A percentile compares a stretch with the other conserved stretches of the same genome.
phyloP scores from a whole-genome alignment of 208 protist genomes.

The Crithidia bombi region DNA sequence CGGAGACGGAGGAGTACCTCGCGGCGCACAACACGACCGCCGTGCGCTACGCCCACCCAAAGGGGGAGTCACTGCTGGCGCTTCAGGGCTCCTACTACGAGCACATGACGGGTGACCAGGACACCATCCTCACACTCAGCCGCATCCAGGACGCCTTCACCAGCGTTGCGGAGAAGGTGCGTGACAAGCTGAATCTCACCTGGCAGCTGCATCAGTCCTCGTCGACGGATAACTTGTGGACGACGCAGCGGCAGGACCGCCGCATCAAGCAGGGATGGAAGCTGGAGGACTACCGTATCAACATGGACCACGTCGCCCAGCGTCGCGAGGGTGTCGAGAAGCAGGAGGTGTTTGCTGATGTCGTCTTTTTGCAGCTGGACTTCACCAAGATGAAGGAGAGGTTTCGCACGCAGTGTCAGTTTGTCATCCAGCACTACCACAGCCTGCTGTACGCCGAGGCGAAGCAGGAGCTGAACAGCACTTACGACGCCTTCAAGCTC shows the following conservation, averaged over 20 bases:
- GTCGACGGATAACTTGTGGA: constrained; percentile 95
- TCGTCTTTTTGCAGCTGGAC: constrained; percentile 96
- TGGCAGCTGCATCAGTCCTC: constrained; percentile 97
- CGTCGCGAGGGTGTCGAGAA: constrained; percentile 94
- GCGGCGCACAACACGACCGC: constrained; percentile 46
- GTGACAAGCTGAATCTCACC: constrained; percentile 93
- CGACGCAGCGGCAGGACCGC: constrained; percentile 92
- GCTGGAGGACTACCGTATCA: constrained; percentile 95
- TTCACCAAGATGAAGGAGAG: constrained; percentile 96
- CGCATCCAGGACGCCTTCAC: constrained; percentile 92
- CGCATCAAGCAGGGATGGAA: constrained; percentile 92
- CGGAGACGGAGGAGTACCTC: constrained; percentile 67
- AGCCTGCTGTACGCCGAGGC: constrained; percentile 94
- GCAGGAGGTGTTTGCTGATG: constrained; percentile 94
- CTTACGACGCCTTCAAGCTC: constrained; percentile 89
- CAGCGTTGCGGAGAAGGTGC: constrained; percentile 91
- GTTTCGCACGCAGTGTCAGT: constrained; percentile 94
- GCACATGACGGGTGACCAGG: constrained; percentile 94
- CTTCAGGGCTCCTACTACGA: constrained; percentile 93
- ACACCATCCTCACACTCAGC: constrained; percentile 92
- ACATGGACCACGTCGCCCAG: constrained; percentile 96
- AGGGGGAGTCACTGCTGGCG: constrained; percentile 46
- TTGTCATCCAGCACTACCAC: constrained; percentile 96
- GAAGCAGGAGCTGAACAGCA: constrained; percentile 87
- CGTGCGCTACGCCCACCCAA: constrained; percentile 67